Base-by-base conservation (phyloP, 2,329 filamentous ascomycete genomes). In the Exophiala lecanii-corni region DNA sequence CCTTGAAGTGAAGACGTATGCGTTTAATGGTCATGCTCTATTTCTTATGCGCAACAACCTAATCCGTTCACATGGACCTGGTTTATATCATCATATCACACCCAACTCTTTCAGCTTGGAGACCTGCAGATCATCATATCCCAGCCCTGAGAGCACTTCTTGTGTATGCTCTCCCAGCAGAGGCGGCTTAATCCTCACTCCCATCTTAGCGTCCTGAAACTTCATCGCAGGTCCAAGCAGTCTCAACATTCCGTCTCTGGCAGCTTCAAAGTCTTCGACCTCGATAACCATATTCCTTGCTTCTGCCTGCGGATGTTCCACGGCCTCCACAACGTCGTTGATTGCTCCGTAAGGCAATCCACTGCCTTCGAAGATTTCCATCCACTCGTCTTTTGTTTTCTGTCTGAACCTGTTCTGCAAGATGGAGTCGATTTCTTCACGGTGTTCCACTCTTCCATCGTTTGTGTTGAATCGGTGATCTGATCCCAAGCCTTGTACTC, bases 321-420 rank as follows among this genome's bases (percentile, higher is more conserved):
- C 33, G 19, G 50, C 53, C 18, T 53, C 47, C n/a, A 51, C 53
- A 12, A 51, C 45, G 36, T 55, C 45, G 25, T 54, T 54, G 25
- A 54, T 55, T 10, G 53, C 33, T 7, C 50, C 53, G 34, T 54
- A 55, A 16, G 51, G 53, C 45, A 55, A 33, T n/a, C 53, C 53
- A 36, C 43, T 54, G 6, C 53, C 53, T 13, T 54, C 50, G 20
- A 55, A 51, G 3, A 43, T 35, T 9, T 30, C 25, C 39, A 49
- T 26, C 50, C 53, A 55, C 36, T 54, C 48, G 12, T 44, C 36
- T 26, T 45, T 41, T 15, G 45, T 48, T 31, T 54, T 54, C 16
- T 49, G 38, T 6, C 33, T 31, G 26, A 55, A 54, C 13, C 41
- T 40, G 1, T 40, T 36, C 37, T 50, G 38, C 42, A 55, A 16